A percentile compares a stretch with the other conserved stretches of the same genome.
phyloP scores from a whole-genome alignment of 352 stramenopile genomes.

The Peronospora destructor region DNA sequence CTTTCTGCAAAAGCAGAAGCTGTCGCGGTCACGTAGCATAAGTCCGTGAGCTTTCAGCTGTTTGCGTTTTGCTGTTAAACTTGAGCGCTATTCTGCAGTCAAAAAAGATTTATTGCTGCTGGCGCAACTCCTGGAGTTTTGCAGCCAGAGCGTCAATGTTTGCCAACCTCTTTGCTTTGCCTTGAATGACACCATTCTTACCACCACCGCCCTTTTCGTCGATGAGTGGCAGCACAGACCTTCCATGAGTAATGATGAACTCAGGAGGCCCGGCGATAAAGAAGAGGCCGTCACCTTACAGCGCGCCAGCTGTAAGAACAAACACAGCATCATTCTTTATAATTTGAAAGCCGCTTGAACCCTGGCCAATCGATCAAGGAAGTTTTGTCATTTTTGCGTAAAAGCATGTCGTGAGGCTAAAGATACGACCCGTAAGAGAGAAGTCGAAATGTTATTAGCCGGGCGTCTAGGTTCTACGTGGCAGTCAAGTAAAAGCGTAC shows the following conservation, averaged over 20 bases:
- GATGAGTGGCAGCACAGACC: conserved; percentile 48
- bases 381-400: no score
- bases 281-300: conserved; percentile 52
- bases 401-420: no score
- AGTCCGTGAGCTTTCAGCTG: not conserved
- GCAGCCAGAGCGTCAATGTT: conserved; percentile 41
- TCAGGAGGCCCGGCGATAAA: conserved; percentile 49
- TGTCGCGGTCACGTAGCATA: not conserved
- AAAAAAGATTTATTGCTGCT: conserved; percentile 18
- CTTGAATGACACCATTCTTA: conserved; percentile 71
- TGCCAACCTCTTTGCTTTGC: conserved; percentile 56
- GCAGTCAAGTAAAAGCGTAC: no score
- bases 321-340: conserved; percentile 29
- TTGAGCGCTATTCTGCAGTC: not conserved
- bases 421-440: no score
- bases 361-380: no score
- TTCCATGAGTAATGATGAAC: conserved; percentile 54
- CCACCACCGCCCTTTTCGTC: conserved; percentile 68
- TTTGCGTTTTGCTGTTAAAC: not conserved
- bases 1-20: conserved; percentile 11
- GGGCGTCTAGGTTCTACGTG: no score
- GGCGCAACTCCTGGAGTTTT: conserved; percentile 39
- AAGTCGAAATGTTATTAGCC: no score
- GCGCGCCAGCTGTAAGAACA: conserved; percentile 48
- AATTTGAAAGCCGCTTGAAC: no score